Evolutionary conservation across 2,329 filamentous ascomycete genomes (phyloP).

Genomic region (Ascochyta rabiei): DNA sequence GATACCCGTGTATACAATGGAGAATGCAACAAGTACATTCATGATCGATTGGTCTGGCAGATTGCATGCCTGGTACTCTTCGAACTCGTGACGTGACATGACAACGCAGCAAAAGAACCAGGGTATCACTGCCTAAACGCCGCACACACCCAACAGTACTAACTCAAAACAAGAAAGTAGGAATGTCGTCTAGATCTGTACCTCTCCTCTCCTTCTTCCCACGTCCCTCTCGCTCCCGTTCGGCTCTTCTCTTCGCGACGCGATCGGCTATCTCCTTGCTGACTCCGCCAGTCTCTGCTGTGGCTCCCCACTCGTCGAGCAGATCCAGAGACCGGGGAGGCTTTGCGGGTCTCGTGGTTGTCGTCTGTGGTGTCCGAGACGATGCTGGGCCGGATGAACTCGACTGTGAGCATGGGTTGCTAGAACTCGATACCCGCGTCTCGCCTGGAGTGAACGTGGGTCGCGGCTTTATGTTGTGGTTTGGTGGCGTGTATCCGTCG

Average conservation of each 20-base stretch:
- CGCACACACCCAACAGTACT: not conserved
- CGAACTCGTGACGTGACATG: not conserved
- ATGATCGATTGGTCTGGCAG: not conserved
- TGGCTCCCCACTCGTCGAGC: slow-evolving; percentile 13
- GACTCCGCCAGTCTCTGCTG: not conserved
- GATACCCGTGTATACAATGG: slow-evolving; percentile 1
- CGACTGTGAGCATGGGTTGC: not conserved
- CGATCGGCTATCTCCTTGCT: slow-evolving; percentile 35
- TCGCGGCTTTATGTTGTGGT: not conserved
- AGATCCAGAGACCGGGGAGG: slow-evolving; percentile 8
- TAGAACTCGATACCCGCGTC: not conserved
- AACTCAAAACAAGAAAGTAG: slow-evolving; percentile 52
- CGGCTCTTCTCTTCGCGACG: slow-evolving; percentile 39
- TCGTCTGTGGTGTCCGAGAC: not conserved
- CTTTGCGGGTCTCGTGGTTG: not conserved
- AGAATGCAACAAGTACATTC: not conserved
- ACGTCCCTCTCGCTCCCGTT: slow-evolving; percentile 32
- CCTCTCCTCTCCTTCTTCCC: slow-evolving; percentile 33
- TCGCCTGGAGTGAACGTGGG: not conserved
- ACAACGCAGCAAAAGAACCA: not conserved
- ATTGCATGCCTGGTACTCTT: not conserved
- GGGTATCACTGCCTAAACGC: slow-evolving; percentile 6
- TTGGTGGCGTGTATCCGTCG: slow-evolving; percentile 23
- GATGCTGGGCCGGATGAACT: slow-evolving; percentile 6
- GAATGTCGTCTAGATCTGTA: slow-evolving; percentile 48